Evolutionary conservation across 2,329 filamentous ascomycete species (phyloP).

Genomic region (Penicillium sp.): DNA sequence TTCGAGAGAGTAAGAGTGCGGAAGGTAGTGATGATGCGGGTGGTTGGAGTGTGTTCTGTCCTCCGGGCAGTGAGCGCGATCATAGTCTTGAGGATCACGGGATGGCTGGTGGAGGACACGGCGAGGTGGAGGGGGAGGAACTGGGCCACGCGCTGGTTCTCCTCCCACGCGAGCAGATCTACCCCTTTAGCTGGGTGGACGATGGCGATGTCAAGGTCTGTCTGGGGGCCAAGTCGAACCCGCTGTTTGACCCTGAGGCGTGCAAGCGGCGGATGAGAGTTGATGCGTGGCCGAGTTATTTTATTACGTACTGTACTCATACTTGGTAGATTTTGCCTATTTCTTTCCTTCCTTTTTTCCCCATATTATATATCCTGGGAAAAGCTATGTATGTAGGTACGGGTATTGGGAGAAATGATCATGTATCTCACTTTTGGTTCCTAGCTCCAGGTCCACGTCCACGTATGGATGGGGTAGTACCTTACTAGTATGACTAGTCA

Average conservation of each 20-base stretch:
- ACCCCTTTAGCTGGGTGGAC: conserved; percentile 29
- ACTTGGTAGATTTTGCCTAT: conserved; percentile 18
- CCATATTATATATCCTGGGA: neutral
- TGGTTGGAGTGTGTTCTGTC: conserved; percentile 19
- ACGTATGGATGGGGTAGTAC: too few relatives aligned
- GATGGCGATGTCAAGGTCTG: conserved; percentile 21
- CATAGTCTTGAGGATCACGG: neutral
- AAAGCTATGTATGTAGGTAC: too few relatives aligned
- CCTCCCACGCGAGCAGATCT: conserved; percentile 25
- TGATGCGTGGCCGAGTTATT: conserved; percentile 31
- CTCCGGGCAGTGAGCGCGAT: neutral
- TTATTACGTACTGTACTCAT: conserved; percentile 31
- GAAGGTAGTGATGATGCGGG: neutral
- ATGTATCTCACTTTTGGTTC: neutral
- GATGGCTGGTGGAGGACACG: neutral
- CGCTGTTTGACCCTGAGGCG: conserved; percentile 24
- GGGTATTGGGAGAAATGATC: neutral
- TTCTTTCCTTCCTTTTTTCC: neutral
- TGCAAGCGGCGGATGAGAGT: conserved; percentile 26
- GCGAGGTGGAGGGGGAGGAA: neutral
- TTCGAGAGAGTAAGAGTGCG: conserved; percentile 11
- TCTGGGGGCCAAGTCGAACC: conserved; percentile 22
- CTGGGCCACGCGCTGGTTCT: conserved; percentile 22
- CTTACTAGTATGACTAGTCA: too few relatives aligned
- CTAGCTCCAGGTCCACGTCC: too few relatives aligned